Base-by-base conservation (phyloP, 768 basidiomycete genomes). In the Pisolithus orientalis region DNA sequence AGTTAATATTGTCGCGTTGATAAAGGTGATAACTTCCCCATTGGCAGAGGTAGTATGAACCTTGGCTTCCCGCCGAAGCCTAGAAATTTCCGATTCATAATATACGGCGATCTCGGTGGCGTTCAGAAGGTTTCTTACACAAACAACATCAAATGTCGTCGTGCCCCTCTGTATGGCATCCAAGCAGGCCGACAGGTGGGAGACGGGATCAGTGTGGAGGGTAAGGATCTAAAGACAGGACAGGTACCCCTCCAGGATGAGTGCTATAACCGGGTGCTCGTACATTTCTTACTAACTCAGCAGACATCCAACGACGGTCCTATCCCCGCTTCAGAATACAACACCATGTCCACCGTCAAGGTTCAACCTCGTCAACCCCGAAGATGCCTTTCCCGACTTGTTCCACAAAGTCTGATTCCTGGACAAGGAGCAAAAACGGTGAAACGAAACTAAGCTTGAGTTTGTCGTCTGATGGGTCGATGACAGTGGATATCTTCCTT, bases 301-400 rank as follows among this genome's bases (percentile, higher is more conserved):
- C 66, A 89, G 78, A 87, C 87, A 89, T 55, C 86, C 85, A 32
- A 88, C 50, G 31, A 71, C 80, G 50, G 74, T 78, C 16, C 87
- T 85, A 61, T 87, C 82, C 10, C 75, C 61, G 32, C 79, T 84
- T n/a, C n/a, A n/a, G 70, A 79, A 83, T 2, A 80, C 74, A 37
- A 88, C 62, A 61, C 84, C 83, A 58, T 89, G 87, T 1, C 85
- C 87, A 16, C 87, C 87, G 63, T 88, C 85, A 57, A 85, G 59
- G 59, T 85, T 87, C 53, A 88, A 53, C 32, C 86, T 75, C 4
- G 75, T 75, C 51, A 87, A 62, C 2, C 80, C 80, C 28, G 72
- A 72, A 2, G 85, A 83, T 3, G 85, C 79, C 59, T 84, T 84
- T 1, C 74, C 82, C 9, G 86, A 85, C 59, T 80, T 84, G 44